phyloP scores from a whole-genome alignment of 768 basidiomycete species.

The Trametes punicea region DNA sequence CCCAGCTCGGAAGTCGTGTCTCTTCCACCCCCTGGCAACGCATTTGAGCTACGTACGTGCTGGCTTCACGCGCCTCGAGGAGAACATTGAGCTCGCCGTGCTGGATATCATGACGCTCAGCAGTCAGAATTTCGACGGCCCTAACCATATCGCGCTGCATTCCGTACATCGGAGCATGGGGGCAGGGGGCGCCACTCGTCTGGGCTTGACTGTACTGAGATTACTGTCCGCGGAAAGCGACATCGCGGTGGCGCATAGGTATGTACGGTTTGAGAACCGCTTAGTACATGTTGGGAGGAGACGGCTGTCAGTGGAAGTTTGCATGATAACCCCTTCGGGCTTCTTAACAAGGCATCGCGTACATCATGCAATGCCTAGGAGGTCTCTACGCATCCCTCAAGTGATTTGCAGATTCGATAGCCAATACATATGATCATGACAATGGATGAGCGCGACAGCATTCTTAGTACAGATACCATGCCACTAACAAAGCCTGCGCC shows the following conservation, averaged over 20 bases:
- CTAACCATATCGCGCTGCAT: constrained; percentile 14
- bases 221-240: too few species aligned
- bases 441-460: constrained; percentile 17
- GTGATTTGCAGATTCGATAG: not conserved
- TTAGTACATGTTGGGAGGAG: too few species aligned
- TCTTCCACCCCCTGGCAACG: constrained; percentile 5
- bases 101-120: constrained; percentile 15
- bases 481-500: constrained; percentile 16
- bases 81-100: constrained; percentile 26
- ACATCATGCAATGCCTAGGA: too few species aligned
- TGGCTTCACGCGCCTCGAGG: constrained; percentile 26
- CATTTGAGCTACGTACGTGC: constrained; percentile 21
- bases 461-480: constrained; percentile 15
- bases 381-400: too few species aligned
- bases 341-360: too few species aligned
- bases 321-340: too few species aligned
- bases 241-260: too few species aligned
- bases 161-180: constrained; percentile 7
- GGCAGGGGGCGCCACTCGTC: not conserved
- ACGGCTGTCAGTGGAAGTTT: not conserved
- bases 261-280: too few species aligned
- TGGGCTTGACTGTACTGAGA: not conserved
- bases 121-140: constrained; percentile 10
- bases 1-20: constrained; percentile 27
- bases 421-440: constrained; percentile 20